Evolutionary conservation across 208 protist species (phyloP).

Genomic region (Phytomonas sp.): DNA sequence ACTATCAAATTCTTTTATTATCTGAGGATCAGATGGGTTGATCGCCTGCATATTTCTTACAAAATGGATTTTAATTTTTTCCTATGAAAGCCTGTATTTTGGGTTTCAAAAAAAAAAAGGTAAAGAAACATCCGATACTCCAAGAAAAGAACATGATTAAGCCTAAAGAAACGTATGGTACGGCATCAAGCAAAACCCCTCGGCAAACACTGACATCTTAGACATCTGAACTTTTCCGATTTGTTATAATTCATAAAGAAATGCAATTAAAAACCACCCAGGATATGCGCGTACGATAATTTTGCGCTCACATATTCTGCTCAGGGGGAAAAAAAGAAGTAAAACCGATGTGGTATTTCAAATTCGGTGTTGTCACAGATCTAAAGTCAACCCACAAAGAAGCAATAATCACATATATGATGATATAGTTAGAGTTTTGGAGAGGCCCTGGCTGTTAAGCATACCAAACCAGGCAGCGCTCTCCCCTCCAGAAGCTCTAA

Average conservation of each 20-base stretch:
- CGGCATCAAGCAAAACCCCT: neutral
- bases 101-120: neutral
- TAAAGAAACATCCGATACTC: neutral
- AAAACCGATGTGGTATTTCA: neutral
- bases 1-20: constrained; percentile 22
- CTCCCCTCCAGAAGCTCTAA: constrained; percentile 99
- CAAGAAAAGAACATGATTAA: neutral
- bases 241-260: constrained; percentile 10
- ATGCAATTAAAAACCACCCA: constrained; percentile 7
- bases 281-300: neutral
- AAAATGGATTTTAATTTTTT: neutral
- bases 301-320: neutral
- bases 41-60: constrained; percentile 32
- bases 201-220: neutral
- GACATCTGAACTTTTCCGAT: neutral
- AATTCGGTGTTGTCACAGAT: neutral
- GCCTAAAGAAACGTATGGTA: neutral
- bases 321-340: constrained; percentile 7
- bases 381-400: neutral
- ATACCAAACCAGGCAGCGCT: constrained; percentile 91
- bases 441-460: constrained; percentile 72
- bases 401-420: neutral
- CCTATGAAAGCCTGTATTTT: neutral
- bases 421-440: constrained; percentile 48
- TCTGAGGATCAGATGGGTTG: constrained; percentile 29